Base-by-base conservation (phyloP, 2,329 filamentous ascomycete species). In the Aspergillus spinulosporus region DNA sequence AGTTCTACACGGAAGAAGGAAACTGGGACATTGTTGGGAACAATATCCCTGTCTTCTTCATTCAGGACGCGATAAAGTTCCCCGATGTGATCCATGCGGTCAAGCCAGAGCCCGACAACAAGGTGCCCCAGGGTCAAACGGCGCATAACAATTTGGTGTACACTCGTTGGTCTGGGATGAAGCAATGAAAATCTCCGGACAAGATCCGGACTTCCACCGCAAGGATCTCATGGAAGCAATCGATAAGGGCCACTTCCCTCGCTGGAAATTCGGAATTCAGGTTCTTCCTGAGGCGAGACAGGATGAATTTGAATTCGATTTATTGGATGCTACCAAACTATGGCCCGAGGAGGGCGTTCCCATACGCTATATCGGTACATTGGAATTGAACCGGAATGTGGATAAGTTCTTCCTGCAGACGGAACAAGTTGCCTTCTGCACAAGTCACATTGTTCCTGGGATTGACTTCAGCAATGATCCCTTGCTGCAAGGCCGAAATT, bases 221-320 rank as follows among this genome's bases (percentile, higher is more conserved):
- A 90, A 90, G 70, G 89, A 93, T 62, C 77, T 94, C 0, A 82
- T 80, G 66, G 84, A 89, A 57, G 89, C 89, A 4, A 93, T 94
- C 50, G 84, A 88, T 9, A 85, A 78, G 12, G 88, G 88, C 4
- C 79, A 80, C 0, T 92, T 80, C 64, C 89, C 89, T 5, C 88
- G 85, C 66, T 94, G 89, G 89, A 87, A 88, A 66, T 90, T 94
- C 57, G 89, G 88, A 43, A 86, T 95, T n/a, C 90, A 95, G 67
- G 80, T 86, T 2, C 82, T 94, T 21, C 83, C 87, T 0, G 89
- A 93, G 61, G 80, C 80, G 6, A 81, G 86, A 48, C 84, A 90
- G 68, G 80, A 93, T 59, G 84, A 89, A 12, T 95, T 93, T 59
- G 90, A 93, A 4, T 93, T 94, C 59, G 90, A 94, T 65, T 87